Conservation (phyloP, 2,329 filamentous ascomycete genomes). For the Apiospora malaysiana region DNA sequence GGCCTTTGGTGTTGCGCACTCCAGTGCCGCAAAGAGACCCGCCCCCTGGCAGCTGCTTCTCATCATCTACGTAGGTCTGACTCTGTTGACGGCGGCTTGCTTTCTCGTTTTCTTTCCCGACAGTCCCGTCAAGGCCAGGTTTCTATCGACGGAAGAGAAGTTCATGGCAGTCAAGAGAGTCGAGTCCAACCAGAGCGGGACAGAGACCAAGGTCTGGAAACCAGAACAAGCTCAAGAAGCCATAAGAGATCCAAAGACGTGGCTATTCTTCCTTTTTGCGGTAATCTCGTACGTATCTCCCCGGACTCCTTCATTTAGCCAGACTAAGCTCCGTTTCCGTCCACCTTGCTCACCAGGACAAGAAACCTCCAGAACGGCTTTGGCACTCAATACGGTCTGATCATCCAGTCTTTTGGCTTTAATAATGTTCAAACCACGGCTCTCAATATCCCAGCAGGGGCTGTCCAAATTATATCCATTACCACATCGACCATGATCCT, state of each 20-base stretch:
- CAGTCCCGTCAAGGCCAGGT: slow-evolving; percentile 22
- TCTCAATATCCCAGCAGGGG: slow-evolving; percentile 20
- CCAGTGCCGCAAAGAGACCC: not conserved
- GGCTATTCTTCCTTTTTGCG: slow-evolving; percentile 24
- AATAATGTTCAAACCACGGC: slow-evolving; percentile 20
- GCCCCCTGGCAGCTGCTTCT: slow-evolving; percentile 23
- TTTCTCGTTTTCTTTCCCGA: slow-evolving; percentile 22
- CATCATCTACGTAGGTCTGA: slow-evolving; percentile 22
- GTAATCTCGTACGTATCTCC: slow-evolving; percentile 12
- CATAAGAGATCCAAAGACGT: slow-evolving; percentile 22
- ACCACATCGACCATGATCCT: slow-evolving; percentile 21
- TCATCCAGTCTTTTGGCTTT: slow-evolving; percentile 23
- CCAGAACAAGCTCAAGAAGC: slow-evolving; percentile 21
- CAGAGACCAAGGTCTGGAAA: slow-evolving; percentile 24
- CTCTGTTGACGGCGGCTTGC: not conserved
- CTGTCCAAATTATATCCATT: slow-evolving; percentile 18
- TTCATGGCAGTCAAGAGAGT: slow-evolving; percentile 21
- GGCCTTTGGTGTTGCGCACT: slow-evolving; percentile 23
- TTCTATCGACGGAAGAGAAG: slow-evolving; percentile 21
- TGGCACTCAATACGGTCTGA: slow-evolving; percentile 19
- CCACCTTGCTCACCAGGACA: not conserved
- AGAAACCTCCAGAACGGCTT: slow-evolving; percentile 24
- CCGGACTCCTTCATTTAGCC: no score
- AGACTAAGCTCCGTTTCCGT: no score
- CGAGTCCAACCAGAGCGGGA: slow-evolving; percentile 23